A percentile compares a stretch with the other conserved stretches of the same genome.
These are phyloP conservation scores for Funneliformis caledonium DNA, from an alignment of 371 early-diverging fungal genomes.

Conservation along the genomic window DNA sequence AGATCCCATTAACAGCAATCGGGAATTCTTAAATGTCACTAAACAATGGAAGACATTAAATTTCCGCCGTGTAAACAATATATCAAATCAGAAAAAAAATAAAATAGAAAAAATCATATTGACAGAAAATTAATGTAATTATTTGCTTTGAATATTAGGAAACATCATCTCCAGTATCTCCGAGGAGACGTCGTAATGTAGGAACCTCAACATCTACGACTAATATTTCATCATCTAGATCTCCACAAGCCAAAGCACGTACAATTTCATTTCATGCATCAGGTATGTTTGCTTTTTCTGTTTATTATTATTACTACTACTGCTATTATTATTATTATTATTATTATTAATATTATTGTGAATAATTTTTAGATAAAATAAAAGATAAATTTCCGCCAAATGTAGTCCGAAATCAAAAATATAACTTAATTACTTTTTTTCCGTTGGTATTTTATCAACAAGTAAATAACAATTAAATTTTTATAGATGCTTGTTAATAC, in stretches of 20 bases:
- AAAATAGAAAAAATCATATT: not conserved
- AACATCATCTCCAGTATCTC: not conserved
- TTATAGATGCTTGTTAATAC: not conserved
- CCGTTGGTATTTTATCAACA: slow-evolving; percentile 95
- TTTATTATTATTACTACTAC: not conserved
- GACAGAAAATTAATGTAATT: not conserved
- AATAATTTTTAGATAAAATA: slow-evolving; percentile 52
- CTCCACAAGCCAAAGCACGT: slow-evolving; percentile 44
- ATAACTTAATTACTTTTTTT: slow-evolving; percentile 88
- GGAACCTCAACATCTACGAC: not conserved
- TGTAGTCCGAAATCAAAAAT: slow-evolving; percentile 96
- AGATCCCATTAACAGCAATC: not conserved
- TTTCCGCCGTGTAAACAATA: not conserved
- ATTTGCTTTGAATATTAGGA: not conserved
- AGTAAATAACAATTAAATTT: slow-evolving; percentile 49
- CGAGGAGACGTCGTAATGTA: not conserved
- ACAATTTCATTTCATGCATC: slow-evolving; percentile 51
- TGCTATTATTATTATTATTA: not conserved
- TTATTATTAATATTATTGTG: not conserved
- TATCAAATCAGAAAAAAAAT: not conserved
- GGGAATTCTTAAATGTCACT: not conserved
- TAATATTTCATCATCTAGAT: not conserved
- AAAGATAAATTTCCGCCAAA: slow-evolving; percentile 79
- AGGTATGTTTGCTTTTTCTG: slow-evolving; percentile 33
- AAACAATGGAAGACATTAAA: not conserved